phyloP scores from a whole-genome alignment of 2,329 filamentous ascomycete genomes.

The Trichothecium roseum region DNA sequence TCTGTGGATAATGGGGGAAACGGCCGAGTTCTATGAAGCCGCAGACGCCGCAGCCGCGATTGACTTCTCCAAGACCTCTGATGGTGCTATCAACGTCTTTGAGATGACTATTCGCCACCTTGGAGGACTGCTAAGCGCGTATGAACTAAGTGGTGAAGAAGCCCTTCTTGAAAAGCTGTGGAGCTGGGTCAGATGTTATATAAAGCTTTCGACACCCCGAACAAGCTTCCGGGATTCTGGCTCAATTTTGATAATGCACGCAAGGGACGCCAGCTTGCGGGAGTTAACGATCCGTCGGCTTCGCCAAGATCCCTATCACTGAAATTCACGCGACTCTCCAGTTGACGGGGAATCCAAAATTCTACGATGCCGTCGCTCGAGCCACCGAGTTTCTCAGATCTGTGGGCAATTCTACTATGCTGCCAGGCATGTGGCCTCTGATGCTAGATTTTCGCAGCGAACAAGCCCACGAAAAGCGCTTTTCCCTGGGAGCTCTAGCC shows the following conservation, averaged over 20 bases:
- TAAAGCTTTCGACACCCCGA: constrained; percentile 40
- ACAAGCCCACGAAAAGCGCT: constrained; percentile 32
- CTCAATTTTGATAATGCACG: constrained; percentile 25
- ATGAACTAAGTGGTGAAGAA: constrained; percentile 34
- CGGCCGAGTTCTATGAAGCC: constrained; percentile 44
- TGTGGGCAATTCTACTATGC: too few species aligned
- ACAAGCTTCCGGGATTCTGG: constrained; percentile 30
- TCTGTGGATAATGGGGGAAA: constrained; percentile 50
- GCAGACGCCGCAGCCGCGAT: constrained; percentile 34
- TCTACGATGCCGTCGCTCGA: constrained; percentile 50
- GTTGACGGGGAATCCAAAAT: constrained; percentile 48
- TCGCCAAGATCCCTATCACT: constrained; percentile 45
- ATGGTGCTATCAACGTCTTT: constrained; percentile 33
- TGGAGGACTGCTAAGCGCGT: constrained; percentile 38
- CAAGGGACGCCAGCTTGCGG: constrained; percentile 33
- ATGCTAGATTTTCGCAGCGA: constrained; percentile 44
- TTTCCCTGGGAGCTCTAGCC: constrained; percentile 43
- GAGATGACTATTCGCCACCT: constrained; percentile 46
- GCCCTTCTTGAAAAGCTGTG: constrained; percentile 34
- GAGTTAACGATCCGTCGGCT: constrained; percentile 20
- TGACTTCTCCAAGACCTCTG: constrained; percentile 36
- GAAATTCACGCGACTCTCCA: constrained; percentile 55
- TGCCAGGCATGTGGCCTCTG: constrained; percentile 55
- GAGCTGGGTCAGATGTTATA: constrained; percentile 45
- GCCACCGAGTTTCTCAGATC: constrained; percentile 44